These are phyloP conservation scores for Lachnellula arida DNA, from an alignment of 2,329 filamentous ascomycete species.

Conservation along the genomic window DNA sequence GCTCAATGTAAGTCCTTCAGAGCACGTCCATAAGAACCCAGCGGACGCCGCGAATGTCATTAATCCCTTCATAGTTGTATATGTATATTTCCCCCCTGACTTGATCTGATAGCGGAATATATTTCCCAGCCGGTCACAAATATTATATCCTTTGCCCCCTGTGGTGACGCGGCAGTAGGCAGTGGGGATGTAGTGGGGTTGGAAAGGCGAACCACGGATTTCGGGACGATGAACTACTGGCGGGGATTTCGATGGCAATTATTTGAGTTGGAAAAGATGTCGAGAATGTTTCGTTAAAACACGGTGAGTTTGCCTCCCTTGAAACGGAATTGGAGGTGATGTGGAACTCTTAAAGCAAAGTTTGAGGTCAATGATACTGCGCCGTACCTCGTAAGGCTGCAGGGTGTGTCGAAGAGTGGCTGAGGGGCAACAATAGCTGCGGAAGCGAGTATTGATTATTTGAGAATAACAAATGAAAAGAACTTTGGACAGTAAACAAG, in stretches of 20 bases:
- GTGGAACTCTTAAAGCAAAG: background rate
- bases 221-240: background rate
- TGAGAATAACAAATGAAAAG: background rate
- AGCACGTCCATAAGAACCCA: constrained; percentile 24
- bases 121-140: background rate
- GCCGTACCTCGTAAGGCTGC: background rate
- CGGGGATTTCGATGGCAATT: background rate
- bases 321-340: background rate
- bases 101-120: background rate
- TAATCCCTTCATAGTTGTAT: constrained; percentile 28
- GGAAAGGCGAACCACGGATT: background rate
- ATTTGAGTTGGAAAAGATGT: background rate
- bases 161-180: constrained; percentile 4
- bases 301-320: background rate
- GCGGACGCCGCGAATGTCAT: constrained; percentile 24
- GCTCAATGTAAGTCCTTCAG: constrained; percentile 26
- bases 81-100: constrained; percentile 1
- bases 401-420: background rate
- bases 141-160: background rate
- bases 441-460: background rate
- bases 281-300: background rate
- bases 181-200: background rate
- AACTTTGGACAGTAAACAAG: background rate
- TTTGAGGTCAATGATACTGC: background rate
- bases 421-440: background rate